Evolutionary conservation across 805 yeast genomes (phyloP).

Genomic region (Spathaspora boniae): DNA sequence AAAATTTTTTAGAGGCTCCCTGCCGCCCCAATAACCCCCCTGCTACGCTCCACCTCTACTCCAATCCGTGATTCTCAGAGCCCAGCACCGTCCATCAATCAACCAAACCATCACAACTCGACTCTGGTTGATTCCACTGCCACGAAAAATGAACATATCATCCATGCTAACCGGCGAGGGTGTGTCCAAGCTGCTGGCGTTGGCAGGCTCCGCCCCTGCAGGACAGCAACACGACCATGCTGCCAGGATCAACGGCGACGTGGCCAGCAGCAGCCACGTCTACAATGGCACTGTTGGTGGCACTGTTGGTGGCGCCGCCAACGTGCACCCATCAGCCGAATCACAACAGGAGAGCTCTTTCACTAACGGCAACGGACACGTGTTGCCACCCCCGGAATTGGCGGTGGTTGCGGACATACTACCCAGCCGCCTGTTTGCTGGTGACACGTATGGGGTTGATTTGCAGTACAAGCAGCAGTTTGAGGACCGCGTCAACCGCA

Average conservation of each 20-base stretch:
- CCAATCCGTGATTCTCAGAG: background rate
- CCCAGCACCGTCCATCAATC: conserved; percentile 1
- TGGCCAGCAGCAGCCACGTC: background rate
- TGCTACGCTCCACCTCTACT: background rate
- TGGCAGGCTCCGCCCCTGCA: too few relatives aligned
- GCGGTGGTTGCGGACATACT: conserved; percentile 5
- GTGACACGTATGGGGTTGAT: conserved; percentile 3
- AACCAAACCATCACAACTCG: conserved; percentile 10
- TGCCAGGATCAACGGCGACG: conserved; percentile 1
- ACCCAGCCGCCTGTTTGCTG: background rate
- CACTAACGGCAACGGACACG: background rate
- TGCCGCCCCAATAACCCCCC: too few relatives aligned
- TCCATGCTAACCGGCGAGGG: conserved; percentile 32
- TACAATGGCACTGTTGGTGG: background rate
- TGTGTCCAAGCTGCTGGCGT: conserved; percentile 7
- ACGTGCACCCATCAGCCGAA: background rate
- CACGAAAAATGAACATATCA: conserved; percentile 37
- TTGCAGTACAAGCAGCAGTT: conserved; percentile 3
- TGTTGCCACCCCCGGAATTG: background rate
- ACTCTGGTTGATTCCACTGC: too few relatives aligned
- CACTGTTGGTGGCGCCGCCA: background rate
- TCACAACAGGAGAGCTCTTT: background rate
- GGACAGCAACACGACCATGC: background rate
- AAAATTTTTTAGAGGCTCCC: too few relatives aligned
- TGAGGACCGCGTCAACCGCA: conserved; percentile 6